Conservation (phyloP, 2,329 filamentous ascomycete genomes). For the Coccinonectria pachysandricola region DNA sequence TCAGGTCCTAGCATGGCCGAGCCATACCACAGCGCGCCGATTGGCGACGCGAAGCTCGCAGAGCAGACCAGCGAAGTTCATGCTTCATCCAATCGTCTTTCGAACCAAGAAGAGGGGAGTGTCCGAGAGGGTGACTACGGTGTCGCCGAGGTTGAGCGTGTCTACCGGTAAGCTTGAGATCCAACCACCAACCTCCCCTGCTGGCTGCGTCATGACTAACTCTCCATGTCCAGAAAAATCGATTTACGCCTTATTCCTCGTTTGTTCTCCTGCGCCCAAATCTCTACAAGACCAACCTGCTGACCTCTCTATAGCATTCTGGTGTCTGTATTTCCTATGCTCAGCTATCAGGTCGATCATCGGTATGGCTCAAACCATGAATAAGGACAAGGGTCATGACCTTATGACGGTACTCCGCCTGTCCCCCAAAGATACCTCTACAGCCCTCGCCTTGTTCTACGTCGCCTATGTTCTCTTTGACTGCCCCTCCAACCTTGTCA, state of each 20-base stretch:
- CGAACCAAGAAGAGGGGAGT: slow-evolving; percentile 22
- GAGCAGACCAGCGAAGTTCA: slow-evolving; percentile 12
- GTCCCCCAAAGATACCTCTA: slow-evolving; percentile 67
- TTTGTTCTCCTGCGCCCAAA: slow-evolving; percentile 16
- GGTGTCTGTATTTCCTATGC: slow-evolving; percentile 84
- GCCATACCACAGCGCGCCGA: slow-evolving; percentile 18
- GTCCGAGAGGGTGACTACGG: slow-evolving; percentile 33
- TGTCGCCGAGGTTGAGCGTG: slow-evolving; percentile 40
- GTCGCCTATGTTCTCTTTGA: slow-evolving; percentile 88
- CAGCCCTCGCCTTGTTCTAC: slow-evolving; percentile 79
- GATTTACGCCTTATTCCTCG: slow-evolving; percentile 51
- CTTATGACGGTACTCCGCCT: slow-evolving; percentile 62
- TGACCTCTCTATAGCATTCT: slow-evolving; percentile 54
- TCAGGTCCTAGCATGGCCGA: slow-evolving; percentile 37
- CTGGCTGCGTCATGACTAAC: too few species aligned
- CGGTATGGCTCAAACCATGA: slow-evolving; percentile 93
- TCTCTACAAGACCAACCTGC: background rate
- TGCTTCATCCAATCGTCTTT: slow-evolving; percentile 11
- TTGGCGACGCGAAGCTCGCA: slow-evolving; percentile 23
- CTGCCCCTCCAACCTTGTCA: slow-evolving; percentile 76
- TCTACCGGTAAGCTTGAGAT: slow-evolving; percentile 27
- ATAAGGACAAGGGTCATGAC: slow-evolving; percentile 58
- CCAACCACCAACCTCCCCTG: too few species aligned
- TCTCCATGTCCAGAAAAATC: slow-evolving; percentile 44
- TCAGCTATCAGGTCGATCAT: slow-evolving; percentile 88